Base-by-base conservation (phyloP, 106 monocot genomes). In the Platanthera zijinensis region DNA sequence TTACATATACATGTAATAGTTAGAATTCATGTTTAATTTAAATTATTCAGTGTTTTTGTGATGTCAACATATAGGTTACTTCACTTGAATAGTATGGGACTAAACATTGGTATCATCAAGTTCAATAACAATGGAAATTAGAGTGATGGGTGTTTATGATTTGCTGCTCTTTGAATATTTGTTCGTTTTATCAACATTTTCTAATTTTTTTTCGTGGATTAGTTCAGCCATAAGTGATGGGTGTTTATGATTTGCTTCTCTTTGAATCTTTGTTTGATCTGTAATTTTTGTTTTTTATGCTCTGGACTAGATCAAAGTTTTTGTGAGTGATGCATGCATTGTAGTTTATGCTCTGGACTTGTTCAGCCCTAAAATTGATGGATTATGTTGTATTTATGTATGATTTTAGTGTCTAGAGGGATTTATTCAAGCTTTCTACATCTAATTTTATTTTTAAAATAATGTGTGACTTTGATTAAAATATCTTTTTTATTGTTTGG, bases 271-370 rank as follows among this genome's bases (percentile, higher is more conserved):
- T 52, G 12, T 30, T 46, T 39, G 11, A 14, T 68, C 12, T 11
- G n/a, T 8, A 25, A 5, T 13, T 45, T 68, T 32, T 39, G 68
- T 70, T 70, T 15, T 15, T 0, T 70, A 48, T 45, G 14, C 6
- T 70, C 47, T 70, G 47, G 47, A 48, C 69, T 64, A 25, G 25
- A 47, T 70, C 15, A 70, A 70, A 70, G 14, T 48, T 70, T 69
- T 4, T 39, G 45, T 32, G 69, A 2, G 15, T 15, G 47, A 17
- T 70, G 28, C 1, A n/a, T 15, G 69, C 12, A 0, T 48, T 70
- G 47, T 0, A 64, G 30, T 25, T 25, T 25, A 25, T 25, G 25
- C 25, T 25, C 0, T 25, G 25, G 25, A 25, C 25, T 25, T 0
- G 25, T 25, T 25, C 25, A 25, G 25, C 25, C 25, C 25, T 25